Evolutionary conservation across 2,329 filamentous ascomycete genomes (phyloP).

Genomic region (Pseudogymnoascus verrucosus): DNA sequence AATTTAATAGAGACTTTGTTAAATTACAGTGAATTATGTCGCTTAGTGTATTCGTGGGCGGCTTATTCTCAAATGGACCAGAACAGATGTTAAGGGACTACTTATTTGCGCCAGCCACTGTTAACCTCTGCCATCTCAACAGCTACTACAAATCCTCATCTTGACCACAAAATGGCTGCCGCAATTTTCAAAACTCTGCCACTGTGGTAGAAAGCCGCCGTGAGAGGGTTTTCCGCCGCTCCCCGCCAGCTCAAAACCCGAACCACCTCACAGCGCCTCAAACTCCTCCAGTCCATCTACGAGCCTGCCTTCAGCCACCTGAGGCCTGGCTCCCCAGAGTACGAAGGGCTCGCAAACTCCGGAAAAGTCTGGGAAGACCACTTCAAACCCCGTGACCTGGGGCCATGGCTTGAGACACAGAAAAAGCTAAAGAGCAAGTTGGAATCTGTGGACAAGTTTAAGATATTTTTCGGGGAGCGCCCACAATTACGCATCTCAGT

Average conservation of each 20-base stretch:
- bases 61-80: neutral
- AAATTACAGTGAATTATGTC: neutral
- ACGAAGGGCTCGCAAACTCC: slow-evolving; percentile 17
- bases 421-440: slow-evolving; percentile 9
- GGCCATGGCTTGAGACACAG: slow-evolving; percentile 11
- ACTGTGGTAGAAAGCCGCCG: neutral
- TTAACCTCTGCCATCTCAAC: neutral
- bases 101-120: neutral
- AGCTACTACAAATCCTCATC: neutral
- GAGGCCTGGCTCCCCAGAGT: slow-evolving; percentile 13
- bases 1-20: neutral
- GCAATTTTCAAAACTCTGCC: neutral
- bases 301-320: neutral
- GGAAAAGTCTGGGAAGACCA: slow-evolving; percentile 21
- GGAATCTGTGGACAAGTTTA: slow-evolving; percentile 10
- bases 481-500: slow-evolving; percentile 11
- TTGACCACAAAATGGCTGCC: neutral
- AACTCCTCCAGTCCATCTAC: neutral
- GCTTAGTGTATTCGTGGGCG: neutral
- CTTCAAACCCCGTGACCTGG: slow-evolving; percentile 16
- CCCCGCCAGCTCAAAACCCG: neutral
- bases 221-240: neutral
- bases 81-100: neutral
- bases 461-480: slow-evolving; percentile 4
- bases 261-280: neutral